A percentile compares a stretch with the other conserved stretches of the same genome.
These are phyloP conservation scores for Penicillium salamii DNA, from an alignment of 495 filamentous ascomycete species.

Conservation along the genomic window DNA sequence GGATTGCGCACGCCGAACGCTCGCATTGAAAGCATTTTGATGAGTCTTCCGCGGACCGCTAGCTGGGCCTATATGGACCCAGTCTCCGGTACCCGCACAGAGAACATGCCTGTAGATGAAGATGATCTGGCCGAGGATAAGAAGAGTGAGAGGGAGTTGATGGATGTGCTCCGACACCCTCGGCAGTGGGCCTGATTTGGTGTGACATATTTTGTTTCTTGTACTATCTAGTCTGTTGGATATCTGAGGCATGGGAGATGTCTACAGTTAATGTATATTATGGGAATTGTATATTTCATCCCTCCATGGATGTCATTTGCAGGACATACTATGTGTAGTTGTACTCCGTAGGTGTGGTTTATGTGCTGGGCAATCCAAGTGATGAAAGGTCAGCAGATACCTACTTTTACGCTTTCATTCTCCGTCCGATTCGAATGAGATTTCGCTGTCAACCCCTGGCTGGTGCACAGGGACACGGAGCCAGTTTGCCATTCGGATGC, in stretches of 20 bases:
- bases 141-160: constrained; percentile 61
- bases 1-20: constrained; percentile 90
- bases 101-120: constrained; percentile 25
- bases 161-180: constrained; percentile 81
- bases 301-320: too few relatives aligned
- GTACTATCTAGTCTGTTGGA: neutral
- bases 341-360: too few relatives aligned
- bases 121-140: constrained; percentile 44
- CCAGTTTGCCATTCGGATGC: too few relatives aligned
- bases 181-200: constrained; percentile 77
- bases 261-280: constrained; percentile 1
- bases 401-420: too few relatives aligned
- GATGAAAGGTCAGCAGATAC: neutral
- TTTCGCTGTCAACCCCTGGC: too few relatives aligned
- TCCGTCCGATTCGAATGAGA: too few relatives aligned
- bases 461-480: too few relatives aligned
- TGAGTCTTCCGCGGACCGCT: constrained; percentile 93
- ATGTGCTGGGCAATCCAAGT: neutral
- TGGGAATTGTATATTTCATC: too few relatives aligned
- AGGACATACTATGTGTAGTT: too few relatives aligned
- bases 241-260: neutral
- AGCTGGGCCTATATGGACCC: constrained; percentile 94
- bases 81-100: constrained; percentile 44
- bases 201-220: neutral
- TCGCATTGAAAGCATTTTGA: constrained; percentile 91